phyloP scores from a whole-genome alignment of 257 asterid genomes.

The Nicotiana obtusifolia region DNA sequence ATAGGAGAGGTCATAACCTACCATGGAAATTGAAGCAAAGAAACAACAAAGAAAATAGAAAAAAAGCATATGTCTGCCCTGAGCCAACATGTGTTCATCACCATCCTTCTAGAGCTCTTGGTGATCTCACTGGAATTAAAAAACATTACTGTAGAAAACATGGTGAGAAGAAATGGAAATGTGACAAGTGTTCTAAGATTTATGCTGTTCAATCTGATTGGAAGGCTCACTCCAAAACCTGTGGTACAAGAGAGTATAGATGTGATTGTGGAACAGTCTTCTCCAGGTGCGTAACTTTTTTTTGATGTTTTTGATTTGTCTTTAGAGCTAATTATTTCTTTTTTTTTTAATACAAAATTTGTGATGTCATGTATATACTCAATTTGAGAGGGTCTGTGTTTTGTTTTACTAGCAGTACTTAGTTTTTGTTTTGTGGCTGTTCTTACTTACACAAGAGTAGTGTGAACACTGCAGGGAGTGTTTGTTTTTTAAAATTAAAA shows the following conservation, averaged over 20 bases:
- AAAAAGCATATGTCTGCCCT: conserved; percentile 76
- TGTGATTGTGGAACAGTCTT: conserved; percentile 89
- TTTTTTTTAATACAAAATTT: neutral
- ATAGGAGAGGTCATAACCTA: conserved; percentile 78
- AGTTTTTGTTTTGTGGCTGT: conserved; percentile 23
- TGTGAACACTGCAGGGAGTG: conserved; percentile 13
- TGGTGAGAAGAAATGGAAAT: conserved; percentile 91
- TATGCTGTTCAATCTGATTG: conserved; percentile 91
- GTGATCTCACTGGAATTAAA: conserved; percentile 84
- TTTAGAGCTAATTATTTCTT: neutral
- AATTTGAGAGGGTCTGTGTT: neutral
- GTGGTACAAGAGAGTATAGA: conserved; percentile 78
- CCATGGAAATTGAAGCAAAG: conserved; percentile 91
- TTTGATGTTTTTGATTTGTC: neutral
- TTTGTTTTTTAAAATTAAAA: neutral
- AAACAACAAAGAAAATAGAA: conserved; percentile 48
- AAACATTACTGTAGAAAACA: conserved; percentile 83
- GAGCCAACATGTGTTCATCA: conserved; percentile 73
- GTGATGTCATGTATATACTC: neutral
- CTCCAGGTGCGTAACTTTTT: conserved; percentile 47
- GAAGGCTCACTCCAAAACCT: conserved; percentile 86
- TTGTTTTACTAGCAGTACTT: conserved; percentile 7
- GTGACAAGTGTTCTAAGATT: conserved; percentile 70
- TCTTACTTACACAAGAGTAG: conserved; percentile 19
- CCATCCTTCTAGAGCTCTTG: conserved; percentile 77